Evolutionary conservation across 371 early-diverging fungal species (phyloP).

Genomic region (Mucor saturninus): DNA sequence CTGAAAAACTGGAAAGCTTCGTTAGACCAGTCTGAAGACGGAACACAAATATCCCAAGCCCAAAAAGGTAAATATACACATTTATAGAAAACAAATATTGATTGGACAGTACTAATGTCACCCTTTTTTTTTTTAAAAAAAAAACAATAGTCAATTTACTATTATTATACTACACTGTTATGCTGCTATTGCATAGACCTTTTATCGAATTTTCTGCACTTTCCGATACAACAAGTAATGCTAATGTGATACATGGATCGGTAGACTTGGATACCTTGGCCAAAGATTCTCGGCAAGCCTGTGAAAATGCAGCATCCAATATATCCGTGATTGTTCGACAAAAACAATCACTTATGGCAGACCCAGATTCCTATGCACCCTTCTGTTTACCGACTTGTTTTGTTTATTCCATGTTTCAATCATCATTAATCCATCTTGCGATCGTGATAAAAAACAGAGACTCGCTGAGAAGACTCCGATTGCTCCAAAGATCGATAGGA

Average conservation of each 20-base stretch:
- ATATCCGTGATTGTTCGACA: constrained; percentile 36
- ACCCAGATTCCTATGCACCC: constrained; percentile 32
- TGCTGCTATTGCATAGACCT: constrained; percentile 62
- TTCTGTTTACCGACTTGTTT: constrained; percentile 48
- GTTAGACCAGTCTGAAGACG: constrained; percentile 30
- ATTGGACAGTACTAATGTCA: constrained; percentile 10
- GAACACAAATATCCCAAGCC: constrained; percentile 26
- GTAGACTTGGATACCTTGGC: constrained; percentile 32
- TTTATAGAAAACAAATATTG: constrained; percentile 21
- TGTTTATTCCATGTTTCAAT: constrained; percentile 57
- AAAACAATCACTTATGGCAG: constrained; percentile 27
- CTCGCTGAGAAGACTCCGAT: constrained; percentile 14
- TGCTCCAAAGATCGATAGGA: constrained; percentile 31
- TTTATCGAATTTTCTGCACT: constrained; percentile 38
- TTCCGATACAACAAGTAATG: background rate
- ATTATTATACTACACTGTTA: constrained; percentile 57
- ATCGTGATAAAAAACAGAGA: constrained; percentile 36
- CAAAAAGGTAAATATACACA: constrained; percentile 42
- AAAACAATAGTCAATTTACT: constrained; percentile 39
- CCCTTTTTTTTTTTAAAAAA: constrained; percentile 4
- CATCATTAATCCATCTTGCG: constrained; percentile 41
- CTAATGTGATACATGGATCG: constrained; percentile 11
- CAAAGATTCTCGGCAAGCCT: constrained; percentile 38
- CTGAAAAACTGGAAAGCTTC: constrained; percentile 43
- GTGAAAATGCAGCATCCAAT: constrained; percentile 38